phyloP scores from a whole-genome alignment of 202 grass and related monocot species.

The Carex arenaria region DNA sequence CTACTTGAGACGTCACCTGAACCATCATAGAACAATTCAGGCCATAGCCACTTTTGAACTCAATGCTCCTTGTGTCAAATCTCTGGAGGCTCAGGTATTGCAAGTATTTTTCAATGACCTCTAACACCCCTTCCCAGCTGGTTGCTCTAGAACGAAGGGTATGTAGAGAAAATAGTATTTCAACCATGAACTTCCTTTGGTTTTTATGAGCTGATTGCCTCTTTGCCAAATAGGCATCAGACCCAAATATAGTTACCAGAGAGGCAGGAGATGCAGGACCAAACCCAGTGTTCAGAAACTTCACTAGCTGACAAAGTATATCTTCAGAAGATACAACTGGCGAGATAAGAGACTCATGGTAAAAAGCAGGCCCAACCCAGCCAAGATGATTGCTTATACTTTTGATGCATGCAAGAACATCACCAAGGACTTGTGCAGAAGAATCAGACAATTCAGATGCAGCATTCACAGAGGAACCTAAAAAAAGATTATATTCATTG shows the following conservation, averaged over 20 bases:
- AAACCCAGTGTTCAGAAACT: constrained; percentile 63
- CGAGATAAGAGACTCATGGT: constrained; percentile 74
- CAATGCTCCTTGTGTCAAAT: constrained; percentile 26
- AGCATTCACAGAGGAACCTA: constrained; percentile 65
- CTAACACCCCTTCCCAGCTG: constrained; percentile 63
- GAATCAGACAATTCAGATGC: constrained; percentile 31
- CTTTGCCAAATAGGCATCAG: constrained; percentile 68
- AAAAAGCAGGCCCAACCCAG: constrained; percentile 68
- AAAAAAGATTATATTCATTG: constrained; percentile 24
- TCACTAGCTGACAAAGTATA: constrained; percentile 73
- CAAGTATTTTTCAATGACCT: constrained; percentile 80
- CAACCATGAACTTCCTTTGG: constrained; percentile 91
- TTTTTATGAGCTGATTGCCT: constrained; percentile 60
- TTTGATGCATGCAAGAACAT: constrained; percentile 89
- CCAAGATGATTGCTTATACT: constrained; percentile 74
- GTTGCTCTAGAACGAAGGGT: constrained; percentile 54
- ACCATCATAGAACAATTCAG: constrained; percentile 62
- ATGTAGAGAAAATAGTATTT: constrained; percentile 81
- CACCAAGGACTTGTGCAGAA: constrained; percentile 41
- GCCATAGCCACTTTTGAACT: constrained; percentile 45
- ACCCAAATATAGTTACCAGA: constrained; percentile 61
- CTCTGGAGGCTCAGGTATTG: constrained; percentile 47
- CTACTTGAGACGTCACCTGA: constrained; percentile 74
- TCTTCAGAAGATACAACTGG: constrained; percentile 62
- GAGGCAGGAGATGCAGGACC: constrained; percentile 50